Evolutionary conservation across 2,329 filamentous ascomycete genomes (phyloP), one percentile per base, ranked within the genome.

Genomic region (Fusarium veterinarium): DNA sequence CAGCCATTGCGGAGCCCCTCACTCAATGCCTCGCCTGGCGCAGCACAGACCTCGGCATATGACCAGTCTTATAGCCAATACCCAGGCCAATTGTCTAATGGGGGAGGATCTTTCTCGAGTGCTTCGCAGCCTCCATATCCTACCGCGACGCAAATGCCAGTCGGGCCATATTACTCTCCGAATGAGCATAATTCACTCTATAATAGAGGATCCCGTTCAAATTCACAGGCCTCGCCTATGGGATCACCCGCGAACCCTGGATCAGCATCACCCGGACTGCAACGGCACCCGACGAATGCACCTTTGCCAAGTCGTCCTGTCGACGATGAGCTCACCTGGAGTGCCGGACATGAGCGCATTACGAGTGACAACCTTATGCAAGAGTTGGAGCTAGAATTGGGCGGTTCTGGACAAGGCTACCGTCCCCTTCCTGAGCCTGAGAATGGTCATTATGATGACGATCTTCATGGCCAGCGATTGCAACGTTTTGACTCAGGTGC

Each of bases 211-310:
- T 83, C 83, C 16, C 84, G 87, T 35, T 86, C 88, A 12, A 85
- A 84, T 67, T 89, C 88, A 6, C 84, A 85, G 38, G 79, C 83
- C 1, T 89, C 88, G 5, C 84, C 85, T 10, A 64, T 84, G 37
- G 81, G 84, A 11, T 87, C 87, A 2, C 84, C 87, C 7, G 83
- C 82, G 5, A 71, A 77, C 20, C 74, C 82, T 31, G 84, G 86
- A 51, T 77, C 71, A 37, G 76, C 71, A 30, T 83, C 85, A 10
- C 81, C 84, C 5, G 83, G 86, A n/a, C 78, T 90, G 16, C 84
- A 85, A 66, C 84, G 89, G 57, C 87, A 90, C 64, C 89, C 89
- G 3, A 91, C 89, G 20, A 87, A 90, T 79, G 85, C 89, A 61
- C 86, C 89, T 45, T 80, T 91, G 51, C 87, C 89, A n/a, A 89